These are phyloP conservation scores for Sporothrix phasma DNA, from an alignment of 2,329 filamentous ascomycete species.

Conservation along the genomic window DNA sequence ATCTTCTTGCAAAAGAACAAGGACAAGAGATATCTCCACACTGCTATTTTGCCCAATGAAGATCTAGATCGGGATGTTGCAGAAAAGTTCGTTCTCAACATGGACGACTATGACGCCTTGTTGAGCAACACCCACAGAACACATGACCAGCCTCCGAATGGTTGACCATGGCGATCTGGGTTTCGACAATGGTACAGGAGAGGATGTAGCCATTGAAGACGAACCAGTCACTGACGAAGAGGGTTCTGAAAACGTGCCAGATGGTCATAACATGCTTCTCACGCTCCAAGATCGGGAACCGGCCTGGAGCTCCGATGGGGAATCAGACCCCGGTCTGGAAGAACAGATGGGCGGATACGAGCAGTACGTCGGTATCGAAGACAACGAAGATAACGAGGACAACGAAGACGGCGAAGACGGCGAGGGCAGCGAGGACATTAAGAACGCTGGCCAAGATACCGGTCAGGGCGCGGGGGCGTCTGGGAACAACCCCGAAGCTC, in stretches of 20 bases:
- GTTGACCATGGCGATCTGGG: not conserved
- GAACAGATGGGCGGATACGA: not conserved
- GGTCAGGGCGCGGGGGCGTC: not conserved
- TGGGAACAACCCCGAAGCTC: not conserved
- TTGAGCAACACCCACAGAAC: not conserved
- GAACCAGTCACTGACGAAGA: not conserved
- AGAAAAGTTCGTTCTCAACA: not conserved
- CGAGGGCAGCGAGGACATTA: not conserved
- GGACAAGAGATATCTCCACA: not conserved
- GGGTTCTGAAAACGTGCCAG: no score
- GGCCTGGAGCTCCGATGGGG: not conserved
- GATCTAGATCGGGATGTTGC: not conserved
- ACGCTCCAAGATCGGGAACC: not conserved
- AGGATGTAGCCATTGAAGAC: not conserved
- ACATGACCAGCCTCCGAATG: not conserved
- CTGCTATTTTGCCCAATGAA: not conserved
- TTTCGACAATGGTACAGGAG: not conserved
- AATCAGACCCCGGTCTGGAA: not conserved
- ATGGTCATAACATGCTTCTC: not conserved
- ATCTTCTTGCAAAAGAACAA: constrained; percentile 12
- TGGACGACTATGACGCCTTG: not conserved
- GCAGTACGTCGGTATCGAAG: no score
- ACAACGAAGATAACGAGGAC: not conserved
- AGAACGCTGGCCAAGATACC: not conserved
- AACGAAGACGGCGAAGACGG: no score